Conservation (phyloP, 805 yeast genomes). For the Candida sithepensis region DNA sequence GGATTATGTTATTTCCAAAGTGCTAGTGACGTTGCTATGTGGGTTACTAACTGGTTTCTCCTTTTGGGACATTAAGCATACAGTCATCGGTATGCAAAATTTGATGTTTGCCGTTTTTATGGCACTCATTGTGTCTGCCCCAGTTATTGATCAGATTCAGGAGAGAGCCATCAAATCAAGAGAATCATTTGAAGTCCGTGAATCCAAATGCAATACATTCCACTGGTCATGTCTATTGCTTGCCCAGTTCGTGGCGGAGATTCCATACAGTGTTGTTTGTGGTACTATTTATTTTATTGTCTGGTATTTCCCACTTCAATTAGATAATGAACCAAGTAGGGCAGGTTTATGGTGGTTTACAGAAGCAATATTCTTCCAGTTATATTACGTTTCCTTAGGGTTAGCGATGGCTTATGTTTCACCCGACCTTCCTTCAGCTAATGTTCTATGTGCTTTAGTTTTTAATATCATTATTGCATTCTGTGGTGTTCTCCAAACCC, state of each 20-base stretch:
- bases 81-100: conserved; percentile 54
- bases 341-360: conserved; percentile 43
- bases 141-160: conserved; percentile 60
- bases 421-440: conserved; percentile 63
- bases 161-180: conserved; percentile 52
- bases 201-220: conserved; percentile 66
- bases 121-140: conserved; percentile 53
- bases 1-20: conserved; percentile 43
- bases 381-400: conserved; percentile 46
- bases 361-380: conserved; percentile 36
- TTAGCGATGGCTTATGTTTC: conserved; percentile 51
- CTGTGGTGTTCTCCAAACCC: conserved; percentile 65
- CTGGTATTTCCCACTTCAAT: conserved; percentile 32
- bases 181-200: conserved; percentile 65
- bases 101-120: conserved; percentile 46
- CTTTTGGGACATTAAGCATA: conserved; percentile 55
- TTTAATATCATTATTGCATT: conserved; percentile 56
- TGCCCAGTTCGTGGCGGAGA: conserved; percentile 52
- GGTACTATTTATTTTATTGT: conserved; percentile 44
- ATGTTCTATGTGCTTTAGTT: conserved; percentile 49
- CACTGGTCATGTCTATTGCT: conserved; percentile 60
- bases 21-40: conserved; percentile 34
- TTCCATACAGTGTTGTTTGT: conserved; percentile 52
- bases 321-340: conserved; percentile 30
- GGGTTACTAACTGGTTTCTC: conserved; percentile 48